These are phyloP conservation scores for Pseudogymnoascus sp. DNA, from an alignment of 2,329 filamentous ascomycete genomes.

Conservation along the genomic window DNA sequence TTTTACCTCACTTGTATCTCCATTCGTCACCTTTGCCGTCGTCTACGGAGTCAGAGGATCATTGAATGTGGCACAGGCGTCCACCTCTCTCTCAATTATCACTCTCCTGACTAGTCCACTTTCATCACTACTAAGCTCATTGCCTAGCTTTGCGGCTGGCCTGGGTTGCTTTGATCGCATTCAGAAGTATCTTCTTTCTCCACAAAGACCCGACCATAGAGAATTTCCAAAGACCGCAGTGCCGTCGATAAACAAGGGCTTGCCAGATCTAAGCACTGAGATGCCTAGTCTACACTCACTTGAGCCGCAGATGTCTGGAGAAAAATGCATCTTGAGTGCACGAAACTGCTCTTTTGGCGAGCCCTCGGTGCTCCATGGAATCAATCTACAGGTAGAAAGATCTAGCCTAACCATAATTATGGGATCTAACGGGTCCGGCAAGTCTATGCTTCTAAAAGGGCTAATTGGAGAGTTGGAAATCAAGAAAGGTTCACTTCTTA, in stretches of 20 bases:
- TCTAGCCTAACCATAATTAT: conserved; percentile 13
- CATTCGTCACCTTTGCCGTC: conserved; percentile 19
- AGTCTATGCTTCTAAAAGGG: conserved; percentile 16
- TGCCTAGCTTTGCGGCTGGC: background rate
- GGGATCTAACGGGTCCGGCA: conserved; percentile 22
- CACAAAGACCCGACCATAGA: background rate
- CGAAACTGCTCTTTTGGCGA: background rate
- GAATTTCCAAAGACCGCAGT: background rate
- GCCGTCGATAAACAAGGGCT: background rate
- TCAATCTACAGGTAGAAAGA: conserved; percentile 6
- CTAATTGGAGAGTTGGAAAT: conserved; percentile 15
- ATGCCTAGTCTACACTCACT: background rate
- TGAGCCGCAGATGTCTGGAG: background rate
- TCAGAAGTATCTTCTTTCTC: conserved; percentile 9
- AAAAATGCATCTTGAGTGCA: background rate
- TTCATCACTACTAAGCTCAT: background rate
- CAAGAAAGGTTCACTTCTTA: conserved; percentile 11
- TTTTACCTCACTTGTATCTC: conserved; percentile 12
- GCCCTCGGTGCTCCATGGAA: conserved; percentile 8
- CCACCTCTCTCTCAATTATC: conserved; percentile 10
- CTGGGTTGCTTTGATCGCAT: conserved; percentile 10
- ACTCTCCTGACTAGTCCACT: background rate
- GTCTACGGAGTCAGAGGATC: conserved; percentile 11
- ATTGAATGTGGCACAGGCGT: conserved; percentile 9
- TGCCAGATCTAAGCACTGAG: background rate